Conservation (phyloP, 1,284 basidiomycete genomes). For the Pseudozyma sp. region DNA sequence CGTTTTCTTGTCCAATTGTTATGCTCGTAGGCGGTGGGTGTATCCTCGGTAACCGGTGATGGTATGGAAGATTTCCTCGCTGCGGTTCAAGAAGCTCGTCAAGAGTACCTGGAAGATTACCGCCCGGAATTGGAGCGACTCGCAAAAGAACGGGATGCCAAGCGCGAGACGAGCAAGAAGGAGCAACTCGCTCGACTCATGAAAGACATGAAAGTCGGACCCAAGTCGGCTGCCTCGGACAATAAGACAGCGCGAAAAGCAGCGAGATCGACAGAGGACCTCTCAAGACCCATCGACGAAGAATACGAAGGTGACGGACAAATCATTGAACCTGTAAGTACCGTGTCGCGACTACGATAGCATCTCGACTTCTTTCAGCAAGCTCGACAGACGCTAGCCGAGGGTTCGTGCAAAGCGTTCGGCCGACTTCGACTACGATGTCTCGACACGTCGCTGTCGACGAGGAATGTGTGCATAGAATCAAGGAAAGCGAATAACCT, state of each 20-base stretch:
- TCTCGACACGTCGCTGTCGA: too few relatives aligned
- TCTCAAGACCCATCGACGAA: conserved; percentile 45
- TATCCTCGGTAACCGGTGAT: conserved; percentile 92
- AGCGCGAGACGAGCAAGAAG: conserved; percentile 75
- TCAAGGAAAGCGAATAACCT: not conserved
- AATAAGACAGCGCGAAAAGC: conserved; percentile 11
- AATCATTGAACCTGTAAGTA: conserved; percentile 64
- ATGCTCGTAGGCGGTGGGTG: conserved; percentile 82
- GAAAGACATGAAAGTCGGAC: conserved; percentile 79
- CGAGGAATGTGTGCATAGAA: not conserved
- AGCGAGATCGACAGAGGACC: conserved; percentile 30
- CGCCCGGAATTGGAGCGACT: conserved; percentile 87
- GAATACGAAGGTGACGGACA: conserved; percentile 67
- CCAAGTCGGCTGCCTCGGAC: conserved; percentile 8
- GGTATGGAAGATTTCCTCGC: conserved; percentile 91
- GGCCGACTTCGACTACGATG: too few relatives aligned
- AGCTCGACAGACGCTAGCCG: too few relatives aligned
- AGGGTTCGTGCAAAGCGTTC: too few relatives aligned
- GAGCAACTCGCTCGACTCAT: conserved; percentile 85
- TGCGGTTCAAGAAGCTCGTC: conserved; percentile 85
- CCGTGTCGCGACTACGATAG: too few relatives aligned
- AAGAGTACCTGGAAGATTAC: conserved; percentile 90
- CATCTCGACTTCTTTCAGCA: too few relatives aligned
- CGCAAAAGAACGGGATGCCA: conserved; percentile 73
- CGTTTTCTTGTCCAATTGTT: not conserved